phyloP scores from a whole-genome alignment of 306 rosid genomes.

The Sophora flavescens region DNA sequence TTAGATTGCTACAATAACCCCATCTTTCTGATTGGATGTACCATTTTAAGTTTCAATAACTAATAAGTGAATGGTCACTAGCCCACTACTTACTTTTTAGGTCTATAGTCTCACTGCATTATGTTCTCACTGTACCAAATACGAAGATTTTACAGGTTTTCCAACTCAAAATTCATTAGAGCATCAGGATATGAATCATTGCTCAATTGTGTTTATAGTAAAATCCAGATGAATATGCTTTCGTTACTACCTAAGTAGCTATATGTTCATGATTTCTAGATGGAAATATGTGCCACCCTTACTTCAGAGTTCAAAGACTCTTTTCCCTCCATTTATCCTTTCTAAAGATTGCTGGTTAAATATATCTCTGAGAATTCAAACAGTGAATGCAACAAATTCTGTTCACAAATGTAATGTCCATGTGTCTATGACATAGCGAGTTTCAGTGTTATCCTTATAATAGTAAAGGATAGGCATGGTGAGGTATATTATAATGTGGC shows the following conservation, averaged over 20 bases:
- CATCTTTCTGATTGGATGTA: conserved; percentile 41
- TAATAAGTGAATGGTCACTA: conserved; percentile 8
- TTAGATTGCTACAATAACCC: not conserved
- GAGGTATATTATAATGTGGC: not conserved
- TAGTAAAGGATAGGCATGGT: conserved; percentile 35
- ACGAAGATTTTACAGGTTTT: conserved; percentile 35
- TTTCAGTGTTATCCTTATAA: conserved; percentile 4
- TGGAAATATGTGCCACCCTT: not conserved
- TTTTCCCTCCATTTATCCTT: not conserved
- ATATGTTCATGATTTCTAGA: conserved; percentile 29
- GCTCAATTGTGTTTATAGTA: conserved; percentile 10
- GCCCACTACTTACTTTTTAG: conserved; percentile 22
- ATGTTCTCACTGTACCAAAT: conserved; percentile 9
- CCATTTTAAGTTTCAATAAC: conserved; percentile 33
- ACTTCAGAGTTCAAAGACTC: conserved; percentile 13
- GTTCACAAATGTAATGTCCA: conserved; percentile 27
- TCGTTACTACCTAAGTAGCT: conserved; percentile 25
- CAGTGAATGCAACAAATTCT: conserved; percentile 37
- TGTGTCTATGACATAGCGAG: conserved; percentile 4
- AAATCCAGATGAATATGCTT: not conserved
- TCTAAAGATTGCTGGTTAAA: conserved; percentile 18
- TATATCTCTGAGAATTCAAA: conserved; percentile 18
- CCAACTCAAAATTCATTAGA: conserved; percentile 13
- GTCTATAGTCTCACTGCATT: conserved; percentile 37
- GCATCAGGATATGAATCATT: conserved; percentile 9